Conservation (phyloP, 2,329 filamentous ascomycete genomes). For the Ophiocordyceps camponoti-leonardi region DNA sequence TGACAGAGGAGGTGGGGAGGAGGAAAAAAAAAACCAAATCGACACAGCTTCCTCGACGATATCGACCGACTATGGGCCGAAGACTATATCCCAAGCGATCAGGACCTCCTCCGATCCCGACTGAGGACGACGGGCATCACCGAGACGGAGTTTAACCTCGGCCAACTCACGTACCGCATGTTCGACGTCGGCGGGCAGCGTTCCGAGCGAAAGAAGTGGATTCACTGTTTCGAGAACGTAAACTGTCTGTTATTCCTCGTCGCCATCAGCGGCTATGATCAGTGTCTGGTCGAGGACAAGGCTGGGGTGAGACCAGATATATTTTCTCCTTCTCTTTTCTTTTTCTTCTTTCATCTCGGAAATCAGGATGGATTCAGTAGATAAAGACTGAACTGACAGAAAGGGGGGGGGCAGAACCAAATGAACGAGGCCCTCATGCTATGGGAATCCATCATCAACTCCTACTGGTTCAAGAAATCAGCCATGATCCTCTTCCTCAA, state of each 20-base stretch:
- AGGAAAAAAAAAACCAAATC: too few species aligned
- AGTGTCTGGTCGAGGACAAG: constrained; percentile 89
- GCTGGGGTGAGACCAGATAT: constrained; percentile 39
- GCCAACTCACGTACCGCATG: constrained; percentile 89
- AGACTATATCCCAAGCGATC: constrained; percentile 88
- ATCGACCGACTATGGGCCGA: constrained; percentile 79
- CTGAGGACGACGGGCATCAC: constrained; percentile 97
- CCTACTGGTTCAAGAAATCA: constrained; percentile 79
- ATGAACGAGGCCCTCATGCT: constrained; percentile 81
- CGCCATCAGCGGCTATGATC: constrained; percentile 93
- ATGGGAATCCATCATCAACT: constrained; percentile 79
- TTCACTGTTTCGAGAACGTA: constrained; percentile 96
- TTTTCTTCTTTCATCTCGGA: too few species aligned
- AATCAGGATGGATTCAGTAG: too few species aligned
- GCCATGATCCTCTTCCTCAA: constrained; percentile 80
- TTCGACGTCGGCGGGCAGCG: constrained; percentile 93
- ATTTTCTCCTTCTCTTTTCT: too few species aligned
- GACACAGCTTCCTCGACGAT: constrained; percentile 76
- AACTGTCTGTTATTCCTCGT: constrained; percentile 93
- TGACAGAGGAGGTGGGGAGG: too few species aligned
- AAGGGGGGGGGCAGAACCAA: constrained; percentile 47
- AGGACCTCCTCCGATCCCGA: constrained; percentile 88
- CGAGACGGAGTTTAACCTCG: constrained; percentile 90
- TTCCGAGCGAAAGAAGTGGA: constrained; percentile 98
- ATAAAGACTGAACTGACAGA: too few species aligned